A percentile compares a stretch with the other conserved stretches of the same genome.
phyloP scores from a whole-genome alignment of 305 asterid genomes.

The Withania somnifera region DNA sequence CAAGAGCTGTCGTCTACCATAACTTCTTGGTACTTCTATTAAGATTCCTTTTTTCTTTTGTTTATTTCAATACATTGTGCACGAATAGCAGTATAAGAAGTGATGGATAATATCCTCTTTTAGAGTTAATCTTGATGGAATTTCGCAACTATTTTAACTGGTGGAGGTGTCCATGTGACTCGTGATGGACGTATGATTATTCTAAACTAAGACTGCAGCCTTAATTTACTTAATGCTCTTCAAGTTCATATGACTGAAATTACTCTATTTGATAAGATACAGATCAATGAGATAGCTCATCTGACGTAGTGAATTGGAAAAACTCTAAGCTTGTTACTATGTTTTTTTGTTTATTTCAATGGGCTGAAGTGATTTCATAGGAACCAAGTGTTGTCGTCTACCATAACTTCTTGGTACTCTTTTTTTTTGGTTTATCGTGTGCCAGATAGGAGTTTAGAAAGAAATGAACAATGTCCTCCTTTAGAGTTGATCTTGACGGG shows the following conservation, averaged over 20 bases:
- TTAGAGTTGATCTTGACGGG: not conserved
- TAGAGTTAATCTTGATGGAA: not conserved
- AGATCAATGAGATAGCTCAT: not conserved
- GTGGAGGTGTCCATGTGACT: not conserved
- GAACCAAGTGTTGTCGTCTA: slow-evolving; percentile 70
- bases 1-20: slow-evolving; percentile 72
- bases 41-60: not conserved
- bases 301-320: not conserved
- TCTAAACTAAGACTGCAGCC: not conserved
- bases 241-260: not conserved
- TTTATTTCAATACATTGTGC: not conserved
- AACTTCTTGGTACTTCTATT: slow-evolving; percentile 48
- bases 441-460: too few species aligned
- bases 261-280: not conserved
- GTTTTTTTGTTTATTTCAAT: slow-evolving; percentile 19
- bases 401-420: slow-evolving; percentile 60
- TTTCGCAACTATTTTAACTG: not conserved
- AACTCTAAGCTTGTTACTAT: not conserved
- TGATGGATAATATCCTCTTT: not conserved
- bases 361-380: slow-evolving; percentile 83
- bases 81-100: not conserved
- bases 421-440: too few species aligned
- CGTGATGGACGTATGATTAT: not conserved
- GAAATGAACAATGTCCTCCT: not conserved
- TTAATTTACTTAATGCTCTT: not conserved